A percentile compares a stretch with the other conserved stretches of the same genome.
Conservation (phyloP, 2,329 filamentous ascomycete species). For the Madurella mycetomatis region DNA sequence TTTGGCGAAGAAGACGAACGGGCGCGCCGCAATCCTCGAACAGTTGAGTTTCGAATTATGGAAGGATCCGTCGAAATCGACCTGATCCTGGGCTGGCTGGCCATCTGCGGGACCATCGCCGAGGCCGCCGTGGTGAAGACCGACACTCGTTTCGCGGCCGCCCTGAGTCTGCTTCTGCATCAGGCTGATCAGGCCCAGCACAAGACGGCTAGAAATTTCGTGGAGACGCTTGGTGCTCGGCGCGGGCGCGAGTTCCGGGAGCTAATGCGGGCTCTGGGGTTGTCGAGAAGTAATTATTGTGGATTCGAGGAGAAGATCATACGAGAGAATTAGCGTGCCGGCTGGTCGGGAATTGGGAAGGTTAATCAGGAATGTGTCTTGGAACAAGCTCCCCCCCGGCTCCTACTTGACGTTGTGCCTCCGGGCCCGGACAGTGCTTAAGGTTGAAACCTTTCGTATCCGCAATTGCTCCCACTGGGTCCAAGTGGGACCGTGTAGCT, state of each 20-base stretch:
- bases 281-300: constrained; percentile 12
- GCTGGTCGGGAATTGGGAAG: too few species aligned
- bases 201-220: neutral
- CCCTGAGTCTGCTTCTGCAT: constrained; percentile 11
- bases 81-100: constrained; percentile 33
- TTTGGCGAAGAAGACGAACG: constrained; percentile 36
- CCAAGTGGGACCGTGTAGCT: too few species aligned
- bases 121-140: constrained; percentile 22
- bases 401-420: too few species aligned
- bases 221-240: constrained; percentile 5
- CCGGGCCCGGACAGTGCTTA: too few species aligned
- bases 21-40: constrained; percentile 32
- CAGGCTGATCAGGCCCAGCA: neutral
- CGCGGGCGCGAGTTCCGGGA: constrained; percentile 19
- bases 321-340: constrained; percentile 4
- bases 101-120: constrained; percentile 32
- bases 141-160: constrained; percentile 16
- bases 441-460: too few species aligned
- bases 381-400: too few species aligned
- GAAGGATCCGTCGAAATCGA: constrained; percentile 32
- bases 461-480: too few species aligned
- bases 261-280: constrained; percentile 21
- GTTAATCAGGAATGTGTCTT: too few species aligned
- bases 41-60: constrained; percentile 38
- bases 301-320: constrained; percentile 21